phyloP scores from a whole-genome alignment of 75 land plant genomes.

The Pinus taeda region DNA sequence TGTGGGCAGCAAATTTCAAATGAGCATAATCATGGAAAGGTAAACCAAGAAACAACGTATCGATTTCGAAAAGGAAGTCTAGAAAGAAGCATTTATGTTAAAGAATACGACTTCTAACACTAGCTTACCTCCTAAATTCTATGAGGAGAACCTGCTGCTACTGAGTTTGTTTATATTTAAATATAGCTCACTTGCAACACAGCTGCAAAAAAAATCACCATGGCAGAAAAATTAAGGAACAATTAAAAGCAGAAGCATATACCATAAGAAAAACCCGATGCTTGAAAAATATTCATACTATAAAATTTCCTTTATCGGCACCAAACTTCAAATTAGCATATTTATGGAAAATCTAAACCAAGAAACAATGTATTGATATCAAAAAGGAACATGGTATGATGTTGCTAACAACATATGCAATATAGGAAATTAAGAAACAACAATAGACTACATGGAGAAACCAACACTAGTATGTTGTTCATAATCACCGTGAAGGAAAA shows the following conservation, averaged over 20 bases:
- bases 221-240: conserved; percentile 50
- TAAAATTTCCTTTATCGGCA: conserved; percentile 45
- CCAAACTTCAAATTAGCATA: not conserved
- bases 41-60: conserved; percentile 36
- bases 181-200: conserved; percentile 30
- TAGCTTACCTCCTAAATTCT: conserved; percentile 48
- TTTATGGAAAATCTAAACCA: not conserved
- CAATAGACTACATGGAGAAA: not conserved
- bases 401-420: not conserved
- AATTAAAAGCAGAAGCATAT: conserved; percentile 43
- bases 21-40: no score
- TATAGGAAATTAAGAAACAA: not conserved
- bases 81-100: conserved; percentile 36
- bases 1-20: no score
- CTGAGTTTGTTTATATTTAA: conserved; percentile 17
- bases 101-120: not conserved
- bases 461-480: not conserved
- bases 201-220: conserved; percentile 22
- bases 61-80: conserved; percentile 63
- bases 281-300: conserved; percentile 61
- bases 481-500: conserved; percentile 26
- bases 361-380: not conserved
- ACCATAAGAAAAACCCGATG: no score
- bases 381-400: not conserved
- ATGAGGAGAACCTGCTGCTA: conserved; percentile 49